phyloP scores from a whole-genome alignment of 306 rosid genomes.

The Rosa rugosa region DNA sequence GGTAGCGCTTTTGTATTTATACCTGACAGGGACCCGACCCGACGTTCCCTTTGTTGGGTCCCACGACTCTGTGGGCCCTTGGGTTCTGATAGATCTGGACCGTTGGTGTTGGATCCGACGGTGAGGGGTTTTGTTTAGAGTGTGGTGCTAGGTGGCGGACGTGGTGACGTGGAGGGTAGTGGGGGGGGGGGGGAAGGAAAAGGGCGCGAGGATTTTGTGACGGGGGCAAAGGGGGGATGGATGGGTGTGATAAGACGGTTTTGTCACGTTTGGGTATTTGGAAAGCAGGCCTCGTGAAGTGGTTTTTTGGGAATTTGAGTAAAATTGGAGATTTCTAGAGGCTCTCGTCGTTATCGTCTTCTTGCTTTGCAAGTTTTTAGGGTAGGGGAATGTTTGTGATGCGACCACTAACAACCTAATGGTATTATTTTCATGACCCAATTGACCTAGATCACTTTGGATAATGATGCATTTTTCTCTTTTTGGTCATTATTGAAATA shows the following conservation, averaged over 20 bases:
- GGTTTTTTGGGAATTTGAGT: background rate
- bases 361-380: background rate
- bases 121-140: background rate
- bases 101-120: background rate
- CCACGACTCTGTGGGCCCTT: background rate
- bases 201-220: background rate
- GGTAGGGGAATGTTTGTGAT: background rate
- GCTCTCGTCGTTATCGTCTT: background rate
- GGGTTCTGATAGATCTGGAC: background rate
- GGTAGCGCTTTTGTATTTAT: background rate
- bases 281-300: background rate
- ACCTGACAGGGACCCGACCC: background rate
- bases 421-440: background rate
- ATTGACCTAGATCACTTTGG: background rate
- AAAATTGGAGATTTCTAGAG: background rate
- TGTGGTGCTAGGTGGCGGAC: background rate
- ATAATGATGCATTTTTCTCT: background rate
- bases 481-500: no score
- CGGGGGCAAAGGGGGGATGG: background rate
- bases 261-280: background rate
- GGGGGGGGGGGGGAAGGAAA: background rate
- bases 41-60: background rate
- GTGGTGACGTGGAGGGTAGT: background rate
- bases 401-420: background rate
- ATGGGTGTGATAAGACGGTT: background rate